A percentile compares a stretch with the other conserved stretches of the same genome.
phyloP scores from a whole-genome alignment of 176 grass and related monocot species.

The Raddia guianensis region DNA sequence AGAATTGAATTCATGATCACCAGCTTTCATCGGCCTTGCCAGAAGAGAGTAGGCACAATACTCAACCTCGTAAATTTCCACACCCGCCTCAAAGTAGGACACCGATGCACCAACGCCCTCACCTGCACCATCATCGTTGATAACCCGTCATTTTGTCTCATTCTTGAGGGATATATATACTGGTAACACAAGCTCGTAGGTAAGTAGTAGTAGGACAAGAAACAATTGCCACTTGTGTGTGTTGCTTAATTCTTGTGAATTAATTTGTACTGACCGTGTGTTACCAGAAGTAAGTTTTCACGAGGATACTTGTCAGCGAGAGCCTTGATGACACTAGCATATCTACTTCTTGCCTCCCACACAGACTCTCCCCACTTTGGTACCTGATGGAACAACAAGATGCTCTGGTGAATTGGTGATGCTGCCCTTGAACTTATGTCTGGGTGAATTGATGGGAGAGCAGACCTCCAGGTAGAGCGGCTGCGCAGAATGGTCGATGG shows the following conservation, averaged over 20 bases:
- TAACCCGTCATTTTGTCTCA: background rate
- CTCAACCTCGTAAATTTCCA: constrained; percentile 65
- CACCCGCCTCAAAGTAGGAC: constrained; percentile 38
- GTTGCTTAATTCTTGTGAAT: background rate
- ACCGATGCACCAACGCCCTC: constrained; percentile 71
- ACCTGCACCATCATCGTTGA: constrained; percentile 26
- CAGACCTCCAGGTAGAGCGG: constrained; percentile 61
- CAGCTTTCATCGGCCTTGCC: constrained; percentile 39
- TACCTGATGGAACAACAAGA: constrained; percentile 42
- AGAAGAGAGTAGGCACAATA: constrained; percentile 64
- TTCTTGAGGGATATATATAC: background rate
- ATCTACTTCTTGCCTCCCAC: constrained; percentile 69
- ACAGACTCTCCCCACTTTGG: constrained; percentile 73
- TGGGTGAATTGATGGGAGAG: background rate
- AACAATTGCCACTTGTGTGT: background rate
- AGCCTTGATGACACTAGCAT: constrained; percentile 61
- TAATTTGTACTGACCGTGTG: constrained; percentile 58
- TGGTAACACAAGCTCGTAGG: too few relatives aligned
- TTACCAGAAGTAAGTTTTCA: constrained; percentile 80
- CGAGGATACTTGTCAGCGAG: constrained; percentile 78
- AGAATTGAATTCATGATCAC: background rate
- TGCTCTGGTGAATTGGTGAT: background rate
- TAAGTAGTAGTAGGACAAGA: too few relatives aligned
- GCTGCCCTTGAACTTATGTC: background rate
- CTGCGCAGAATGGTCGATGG: constrained; percentile 60